Conservation (phyloP, 2,329 filamentous ascomycete species). For the Nemania serpens region DNA sequence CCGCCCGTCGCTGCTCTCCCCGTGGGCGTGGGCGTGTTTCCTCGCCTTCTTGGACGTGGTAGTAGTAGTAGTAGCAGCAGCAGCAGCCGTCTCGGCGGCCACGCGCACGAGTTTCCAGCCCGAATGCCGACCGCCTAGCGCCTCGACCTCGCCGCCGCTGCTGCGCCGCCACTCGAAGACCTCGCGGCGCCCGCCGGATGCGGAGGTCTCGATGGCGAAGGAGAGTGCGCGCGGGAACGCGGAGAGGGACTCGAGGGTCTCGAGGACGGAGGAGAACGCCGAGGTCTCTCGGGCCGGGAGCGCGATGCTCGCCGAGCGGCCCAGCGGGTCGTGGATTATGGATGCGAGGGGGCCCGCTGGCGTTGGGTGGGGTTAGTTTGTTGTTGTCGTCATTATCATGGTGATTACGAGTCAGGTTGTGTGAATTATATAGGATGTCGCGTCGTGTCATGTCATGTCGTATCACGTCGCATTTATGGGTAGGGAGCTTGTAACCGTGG, state of each 20-base stretch:
- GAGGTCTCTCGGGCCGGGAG: constrained; percentile 38
- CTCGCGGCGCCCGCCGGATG: constrained; percentile 36
- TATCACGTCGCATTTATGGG: no score
- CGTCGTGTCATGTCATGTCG: no score
- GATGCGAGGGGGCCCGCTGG: constrained; percentile 16
- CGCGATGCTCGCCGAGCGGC: constrained; percentile 31
- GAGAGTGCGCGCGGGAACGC: constrained; percentile 10
- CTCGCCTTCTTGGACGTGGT: neutral
- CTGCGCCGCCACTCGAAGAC: constrained; percentile 51
- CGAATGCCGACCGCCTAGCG: constrained; percentile 37
- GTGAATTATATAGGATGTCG: no score
- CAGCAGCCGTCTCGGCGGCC: neutral
- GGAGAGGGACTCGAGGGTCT: constrained; percentile 17
- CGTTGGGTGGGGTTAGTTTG: neutral
- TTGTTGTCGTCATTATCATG: neutral
- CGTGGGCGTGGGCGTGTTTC: no score
- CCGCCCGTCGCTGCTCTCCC: neutral
- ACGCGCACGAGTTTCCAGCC: constrained; percentile 52
- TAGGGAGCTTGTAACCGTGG: no score
- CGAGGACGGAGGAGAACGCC: neutral
- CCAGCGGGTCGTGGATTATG: constrained; percentile 9
- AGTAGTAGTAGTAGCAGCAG: neutral
- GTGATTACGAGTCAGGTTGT: no score
- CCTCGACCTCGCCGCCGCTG: constrained; percentile 42
- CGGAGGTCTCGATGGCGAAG: constrained; percentile 40